Evolutionary conservation across 108 stramenopile species (phyloP), one percentile per base, ranked within the genome.

Genomic region (Fistulifera pelliculosa): DNA sequence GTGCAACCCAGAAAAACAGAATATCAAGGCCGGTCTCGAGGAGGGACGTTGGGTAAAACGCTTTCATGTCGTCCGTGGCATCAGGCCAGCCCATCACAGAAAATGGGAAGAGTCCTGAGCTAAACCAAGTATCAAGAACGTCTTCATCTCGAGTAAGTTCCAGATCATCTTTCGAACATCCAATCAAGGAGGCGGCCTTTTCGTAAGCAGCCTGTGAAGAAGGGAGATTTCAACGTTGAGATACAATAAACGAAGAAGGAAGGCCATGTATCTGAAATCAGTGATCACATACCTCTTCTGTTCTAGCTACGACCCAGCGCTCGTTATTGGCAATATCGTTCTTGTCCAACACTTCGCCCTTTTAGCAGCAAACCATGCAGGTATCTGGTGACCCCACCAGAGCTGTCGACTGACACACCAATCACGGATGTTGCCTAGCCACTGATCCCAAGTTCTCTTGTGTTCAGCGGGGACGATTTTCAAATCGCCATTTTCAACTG

Each of bases 351-450:
- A 40, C 60, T 63, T 85, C 79, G 16, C 81, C 83, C 66, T 80
- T 84, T 77, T 81, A 16, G 77, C 81, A 15, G 84, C 95, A 73
- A 96, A 97, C 90, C 93, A 98, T n/a, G 99, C 99, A 2, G 97
- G 99, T 65, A 99, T 99, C 53, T 96, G 94, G 64, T 99, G 99
- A 22, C 99, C 99, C 98, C 98, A 99, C 98, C 98, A 99, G 24
- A 99, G 79, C 78, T 99, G 98, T 41, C 99, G 77, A 51, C 88
- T 93, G 53, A 99, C 70, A 62, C 96, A 99, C 97, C 98, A 99
- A 76, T 97, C 95, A 4, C 87, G 80, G 67, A 95, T 96, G 77
- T 99, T 97, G 47, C 98, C 97, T 43, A 99, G 80, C 96, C 96
- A 97, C 31, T 79, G 66, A 75, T 89, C 96, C 95, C 96, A 96